Percentiles rank a stretch among this genome's conserved stretches.
These are phyloP conservation scores for Gonium pectorale DNA, from an alignment of 139 green algal species.

Conservation along the genomic window DNA sequence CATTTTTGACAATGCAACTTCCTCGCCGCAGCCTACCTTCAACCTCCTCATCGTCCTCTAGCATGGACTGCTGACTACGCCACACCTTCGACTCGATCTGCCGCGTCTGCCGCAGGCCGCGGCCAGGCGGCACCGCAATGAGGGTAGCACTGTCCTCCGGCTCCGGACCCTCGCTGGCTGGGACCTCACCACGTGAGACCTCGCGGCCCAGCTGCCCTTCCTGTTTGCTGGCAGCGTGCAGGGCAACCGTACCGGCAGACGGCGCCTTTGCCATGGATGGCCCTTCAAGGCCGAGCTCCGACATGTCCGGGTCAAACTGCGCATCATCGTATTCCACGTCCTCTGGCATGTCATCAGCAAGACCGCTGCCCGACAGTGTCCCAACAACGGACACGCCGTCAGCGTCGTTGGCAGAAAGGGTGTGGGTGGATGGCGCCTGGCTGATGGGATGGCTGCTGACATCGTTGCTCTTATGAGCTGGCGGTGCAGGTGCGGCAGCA, in stretches of 20 bases:
- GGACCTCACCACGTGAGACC: no score
- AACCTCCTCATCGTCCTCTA: slow-evolving; percentile 22
- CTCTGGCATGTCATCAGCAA: not conserved
- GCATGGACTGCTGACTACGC: not conserved
- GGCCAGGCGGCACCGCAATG: slow-evolving; percentile 6
- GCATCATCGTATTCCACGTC: not conserved
- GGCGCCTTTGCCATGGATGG: no score
- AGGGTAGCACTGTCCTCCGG: slow-evolving; percentile 33
- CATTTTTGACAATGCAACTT: no score
- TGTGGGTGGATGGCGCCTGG: slow-evolving; percentile 1
- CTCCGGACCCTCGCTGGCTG: no score
- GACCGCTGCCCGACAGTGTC: no score
- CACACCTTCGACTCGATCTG: slow-evolving; percentile 24
- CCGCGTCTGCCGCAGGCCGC: slow-evolving; percentile 32
- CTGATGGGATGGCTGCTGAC: slow-evolving; percentile 42
- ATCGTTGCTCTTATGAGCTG: no score
- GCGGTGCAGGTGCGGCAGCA: not conserved
- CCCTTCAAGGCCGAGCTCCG: not conserved
- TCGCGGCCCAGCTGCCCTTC: no score
- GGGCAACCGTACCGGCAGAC: no score
- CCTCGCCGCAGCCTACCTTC: not conserved
- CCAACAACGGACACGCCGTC: no score
- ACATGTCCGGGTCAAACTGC: not conserved
- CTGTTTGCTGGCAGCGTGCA: no score
- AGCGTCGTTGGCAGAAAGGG: no score